Evolutionary conservation across 2,329 filamentous ascomycete species (phyloP).

Genomic region (Fusarium sororula): DNA sequence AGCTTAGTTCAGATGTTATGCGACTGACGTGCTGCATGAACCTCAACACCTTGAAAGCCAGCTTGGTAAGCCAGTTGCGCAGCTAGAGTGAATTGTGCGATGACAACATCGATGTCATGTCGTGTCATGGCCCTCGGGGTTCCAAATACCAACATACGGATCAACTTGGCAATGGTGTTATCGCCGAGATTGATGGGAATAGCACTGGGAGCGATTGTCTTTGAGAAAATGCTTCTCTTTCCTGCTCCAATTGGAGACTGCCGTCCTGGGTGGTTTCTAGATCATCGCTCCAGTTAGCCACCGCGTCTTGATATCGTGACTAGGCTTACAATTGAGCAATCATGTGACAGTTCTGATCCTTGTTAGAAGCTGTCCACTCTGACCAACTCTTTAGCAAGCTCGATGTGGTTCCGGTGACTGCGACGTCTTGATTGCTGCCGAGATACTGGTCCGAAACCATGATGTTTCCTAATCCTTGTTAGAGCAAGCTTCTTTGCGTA

Average conservation of each 20-base stretch:
- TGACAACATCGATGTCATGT: neutral
- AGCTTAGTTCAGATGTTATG: fast-evolving
- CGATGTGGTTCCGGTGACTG: neutral
- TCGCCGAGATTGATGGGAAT: neutral
- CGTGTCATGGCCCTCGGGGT: neutral
- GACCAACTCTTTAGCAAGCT: neutral
- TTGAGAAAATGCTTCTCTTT: neutral
- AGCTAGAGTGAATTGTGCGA: neutral
- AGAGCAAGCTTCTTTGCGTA: too few species aligned
- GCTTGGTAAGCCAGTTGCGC: neutral
- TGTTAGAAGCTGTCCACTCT: neutral
- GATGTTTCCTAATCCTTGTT: neutral
- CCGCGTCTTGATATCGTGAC: fast-evolving
- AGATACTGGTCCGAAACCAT: neutral
- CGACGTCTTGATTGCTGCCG: neutral
- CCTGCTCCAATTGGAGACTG: neutral
- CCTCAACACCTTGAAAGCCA: neutral
- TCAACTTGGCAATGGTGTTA: neutral
- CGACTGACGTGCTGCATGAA: neutral
- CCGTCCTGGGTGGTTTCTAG: neutral
- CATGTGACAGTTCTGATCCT: neutral
- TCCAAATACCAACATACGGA: neutral
- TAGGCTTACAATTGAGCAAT: neutral
- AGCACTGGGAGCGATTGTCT: neutral
- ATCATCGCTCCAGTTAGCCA: neutral